Base-by-base conservation (phyloP, 345 rosid species). In the Acer campestre region DNA sequence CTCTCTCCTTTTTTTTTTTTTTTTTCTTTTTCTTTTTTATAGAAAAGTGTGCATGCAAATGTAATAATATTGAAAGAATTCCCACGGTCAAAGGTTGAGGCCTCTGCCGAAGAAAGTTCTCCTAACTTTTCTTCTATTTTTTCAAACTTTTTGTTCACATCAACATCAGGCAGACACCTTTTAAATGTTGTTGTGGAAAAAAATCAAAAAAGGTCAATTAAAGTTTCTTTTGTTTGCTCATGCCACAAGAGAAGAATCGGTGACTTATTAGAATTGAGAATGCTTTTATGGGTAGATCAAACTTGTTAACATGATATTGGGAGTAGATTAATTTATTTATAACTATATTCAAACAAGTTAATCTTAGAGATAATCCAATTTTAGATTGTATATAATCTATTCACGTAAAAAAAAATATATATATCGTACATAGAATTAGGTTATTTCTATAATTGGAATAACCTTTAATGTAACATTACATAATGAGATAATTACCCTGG, bases 51-150 rank as follows among this genome's bases (percentile, higher is more conserved):
- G 62, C 22, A 14, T 6, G 49, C 27, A 35, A 35, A 35, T 35
- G 38, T 6, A 5, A 35, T 35, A 4, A 35, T 35, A 56, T 13
- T 1, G 25, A 59, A 35, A 18, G 69, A 59, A 59, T 46, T 16
- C 53, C 65, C 44, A 16, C 16, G 5, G 80, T 82, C 84, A 79
- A 74, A 80, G 63, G 35, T 77, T n/a, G 70, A 27, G 56, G 68
- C 25, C 61, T 62, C 76, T 68, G 80, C 78, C 78, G 22, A 29
- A 31, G 76, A 79, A 80, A 79, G 44, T 38, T 65, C 73, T 10
- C 63, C 66, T 0, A 12, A 51, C 38, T 51, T 65, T 66, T 51
- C 62, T n/a, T 6, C 48, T 13, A 25, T 12, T 6, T 23, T 56
- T 64, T 31, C 23, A 74, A 42, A 48, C 49, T 22, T 31, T 46